Conservation (phyloP, 2,329 filamentous ascomycete genomes). For the Huntiella moniliformis region DNA sequence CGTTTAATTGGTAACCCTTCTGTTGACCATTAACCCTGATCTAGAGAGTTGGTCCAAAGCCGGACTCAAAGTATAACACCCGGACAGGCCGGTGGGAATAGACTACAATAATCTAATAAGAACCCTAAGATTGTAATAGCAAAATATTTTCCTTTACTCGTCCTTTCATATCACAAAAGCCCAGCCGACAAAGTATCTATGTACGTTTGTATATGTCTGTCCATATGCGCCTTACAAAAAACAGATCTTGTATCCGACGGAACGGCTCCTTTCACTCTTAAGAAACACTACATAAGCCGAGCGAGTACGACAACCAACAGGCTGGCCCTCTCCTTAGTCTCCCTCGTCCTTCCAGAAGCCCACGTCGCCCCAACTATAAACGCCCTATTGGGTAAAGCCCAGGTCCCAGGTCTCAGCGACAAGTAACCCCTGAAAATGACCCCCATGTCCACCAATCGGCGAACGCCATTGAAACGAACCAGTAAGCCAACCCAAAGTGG, state of each 20-base stretch:
- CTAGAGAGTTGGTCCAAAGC: background rate
- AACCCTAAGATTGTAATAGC: too few relatives aligned
- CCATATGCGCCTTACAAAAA: background rate
- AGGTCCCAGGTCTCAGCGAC: background rate
- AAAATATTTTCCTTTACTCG: too few relatives aligned
- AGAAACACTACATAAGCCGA: background rate
- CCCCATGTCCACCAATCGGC: background rate
- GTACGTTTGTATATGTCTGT: too few relatives aligned
- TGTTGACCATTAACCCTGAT: conserved; percentile 2
- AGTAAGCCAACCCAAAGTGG: background rate
- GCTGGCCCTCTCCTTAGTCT: background rate
- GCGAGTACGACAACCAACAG: background rate
- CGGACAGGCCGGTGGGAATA: conserved; percentile 6
- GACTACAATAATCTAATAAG: background rate
- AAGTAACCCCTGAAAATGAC: conserved; percentile 6
- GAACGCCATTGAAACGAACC: background rate
- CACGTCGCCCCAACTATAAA: background rate
- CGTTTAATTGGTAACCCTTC: background rate
- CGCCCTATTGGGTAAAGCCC: background rate
- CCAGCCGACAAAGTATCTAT: background rate
- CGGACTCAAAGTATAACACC: conserved; percentile 3
- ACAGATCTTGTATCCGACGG: conserved; percentile 1
- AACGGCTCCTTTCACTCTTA: conserved; percentile 1
- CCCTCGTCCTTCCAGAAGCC: background rate
- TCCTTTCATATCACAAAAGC: too few relatives aligned